Evolutionary conservation across 2,329 filamentous ascomycete genomes (phyloP), one percentile per base, ranked within the genome.

Genomic region (Colletotrichum sp.): DNA sequence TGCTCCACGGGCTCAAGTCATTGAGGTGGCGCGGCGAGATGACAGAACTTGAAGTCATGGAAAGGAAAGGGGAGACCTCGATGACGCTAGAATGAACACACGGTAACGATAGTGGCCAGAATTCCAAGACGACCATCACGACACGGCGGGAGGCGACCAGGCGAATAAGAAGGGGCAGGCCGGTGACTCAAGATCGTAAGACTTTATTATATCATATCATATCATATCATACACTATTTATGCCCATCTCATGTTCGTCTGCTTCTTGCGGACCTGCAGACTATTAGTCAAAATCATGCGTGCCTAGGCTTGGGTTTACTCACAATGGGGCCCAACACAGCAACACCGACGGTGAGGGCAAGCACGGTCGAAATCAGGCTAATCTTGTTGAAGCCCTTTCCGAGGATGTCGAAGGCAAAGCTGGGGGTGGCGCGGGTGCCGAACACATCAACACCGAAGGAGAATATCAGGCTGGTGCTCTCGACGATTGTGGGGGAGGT

Each of bases 361-460:
- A 94, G 88, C 48, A 99, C 96, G 1, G 97, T 99, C 18, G 91
- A 89, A 48, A 98, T 84, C 82, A 99, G 91, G 79, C 96, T 94
- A 72, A 96, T 82, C 88, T 98, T 98, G 83, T 96, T 97, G 85
- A 99, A 99, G 4, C 95, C 95, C 85, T 96, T 97, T 77, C 96
- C 97, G 18, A 99, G 87, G 57, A 99, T 92, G 86, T 99, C 97
- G 84, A 99, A 99, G 18, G 94, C 91, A 80, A 94, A 92, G 84
- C 95, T 98, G 1, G 97, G 97, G n/a, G 94, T 92, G 13, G 98
- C 91, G 68, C 96, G 89, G 2, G 96, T 96, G 16, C 94, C 96
- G 79, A 98, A 99, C 3, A 99, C 87, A 83, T 99, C 97, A 16
- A 95, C 84, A 5, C 97, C 97, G 81, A 94, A 98, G 0, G 95